These are phyloP conservation scores for Candida peoriensis DNA, from an alignment of 805 yeast genomes.

Conservation along the genomic window DNA sequence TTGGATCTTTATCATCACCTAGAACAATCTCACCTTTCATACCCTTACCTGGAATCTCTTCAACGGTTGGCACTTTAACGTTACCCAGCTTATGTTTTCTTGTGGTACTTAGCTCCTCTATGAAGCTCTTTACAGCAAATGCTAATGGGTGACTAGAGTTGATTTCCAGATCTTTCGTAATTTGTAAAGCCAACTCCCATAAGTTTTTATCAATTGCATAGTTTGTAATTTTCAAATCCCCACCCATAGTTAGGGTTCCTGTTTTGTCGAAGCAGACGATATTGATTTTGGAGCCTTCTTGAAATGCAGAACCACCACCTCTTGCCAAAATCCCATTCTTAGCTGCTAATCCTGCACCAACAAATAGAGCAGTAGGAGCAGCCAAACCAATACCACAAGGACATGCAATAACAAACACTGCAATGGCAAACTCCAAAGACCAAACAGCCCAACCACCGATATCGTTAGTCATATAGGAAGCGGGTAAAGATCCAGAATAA, in stretches of 20 bases:
- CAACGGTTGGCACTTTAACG: constrained; percentile 40
- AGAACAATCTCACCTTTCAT: constrained; percentile 38
- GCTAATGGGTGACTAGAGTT: constrained; percentile 70
- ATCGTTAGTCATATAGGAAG: constrained; percentile 51
- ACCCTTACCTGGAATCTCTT: constrained; percentile 59
- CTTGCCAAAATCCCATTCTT: constrained; percentile 70
- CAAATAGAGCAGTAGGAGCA: constrained; percentile 99
- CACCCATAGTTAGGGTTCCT: constrained; percentile 67
- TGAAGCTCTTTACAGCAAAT: constrained; percentile 44
- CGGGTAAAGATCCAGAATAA: constrained; percentile 47
- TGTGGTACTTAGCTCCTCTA: constrained; percentile 17
- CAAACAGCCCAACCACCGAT: constrained; percentile 74
- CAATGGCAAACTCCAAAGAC: constrained; percentile 72
- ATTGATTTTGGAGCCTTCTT: constrained; percentile 62
- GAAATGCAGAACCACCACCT: constrained; percentile 82
- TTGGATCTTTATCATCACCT: constrained; percentile 12
- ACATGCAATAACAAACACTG: constrained; percentile 87
- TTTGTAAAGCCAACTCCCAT: constrained; percentile 31
- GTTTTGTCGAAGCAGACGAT: constrained; percentile 75
- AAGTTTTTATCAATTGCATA: constrained; percentile 26
- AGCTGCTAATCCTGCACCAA: constrained; percentile 97
- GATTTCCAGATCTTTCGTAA: constrained; percentile 53
- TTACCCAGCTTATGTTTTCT: constrained; percentile 19
- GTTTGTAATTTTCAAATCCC: constrained; percentile 54
- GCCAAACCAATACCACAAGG: constrained; percentile 98